Evolutionary conservation across 129 eudicot species (phyloP).

Genomic region (Scalesia atractyloides): DNA sequence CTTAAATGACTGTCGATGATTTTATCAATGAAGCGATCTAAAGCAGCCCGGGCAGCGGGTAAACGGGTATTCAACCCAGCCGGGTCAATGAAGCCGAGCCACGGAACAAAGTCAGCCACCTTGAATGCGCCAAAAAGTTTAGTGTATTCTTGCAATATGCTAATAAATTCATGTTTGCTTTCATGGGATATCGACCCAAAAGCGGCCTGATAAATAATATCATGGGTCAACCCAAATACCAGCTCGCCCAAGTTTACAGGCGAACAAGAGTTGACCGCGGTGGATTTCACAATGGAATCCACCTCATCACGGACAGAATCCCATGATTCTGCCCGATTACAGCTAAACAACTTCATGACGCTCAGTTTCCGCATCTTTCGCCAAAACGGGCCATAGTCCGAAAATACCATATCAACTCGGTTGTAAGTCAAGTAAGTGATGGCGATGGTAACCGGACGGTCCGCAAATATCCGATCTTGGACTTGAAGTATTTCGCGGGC

Average conservation of each 20-base stretch:
- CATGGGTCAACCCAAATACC: conserved; percentile 66
- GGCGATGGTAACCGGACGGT: conserved; percentile 56
- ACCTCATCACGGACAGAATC: conserved; percentile 25
- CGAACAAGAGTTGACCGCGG: conserved; percentile 37
- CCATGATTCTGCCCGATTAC: conserved; percentile 25
- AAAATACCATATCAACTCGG: conserved; percentile 83
- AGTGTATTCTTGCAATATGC: conserved; percentile 72
- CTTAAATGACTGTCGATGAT: conserved; percentile 60
- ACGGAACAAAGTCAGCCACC: conserved; percentile 75
- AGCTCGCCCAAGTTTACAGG: conserved; percentile 66
- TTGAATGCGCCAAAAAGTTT: conserved; percentile 84
- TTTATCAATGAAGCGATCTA: conserved; percentile 39
- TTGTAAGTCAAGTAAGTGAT: conserved; percentile 51
- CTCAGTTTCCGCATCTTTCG: conserved; percentile 82
- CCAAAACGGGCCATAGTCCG: conserved; percentile 95
- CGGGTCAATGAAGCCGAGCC: conserved; percentile 58
- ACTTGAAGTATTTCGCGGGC: conserved; percentile 73
- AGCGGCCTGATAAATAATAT: conserved; percentile 76
- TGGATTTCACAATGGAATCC: conserved; percentile 49
- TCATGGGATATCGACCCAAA: conserved; percentile 64
- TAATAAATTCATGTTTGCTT: conserved; percentile 70
- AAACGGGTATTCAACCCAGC: conserved; percentile 59
- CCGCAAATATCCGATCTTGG: conserved; percentile 73
- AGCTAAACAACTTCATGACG: conserved; percentile 82
- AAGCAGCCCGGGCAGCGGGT: conserved; percentile 54